Percentiles rank a stretch among this genome's conserved stretches.
These are phyloP conservation scores for Trichoderma koningiopsis DNA, from an alignment of 2,329 filamentous ascomycete genomes.

Conservation along the genomic window DNA sequence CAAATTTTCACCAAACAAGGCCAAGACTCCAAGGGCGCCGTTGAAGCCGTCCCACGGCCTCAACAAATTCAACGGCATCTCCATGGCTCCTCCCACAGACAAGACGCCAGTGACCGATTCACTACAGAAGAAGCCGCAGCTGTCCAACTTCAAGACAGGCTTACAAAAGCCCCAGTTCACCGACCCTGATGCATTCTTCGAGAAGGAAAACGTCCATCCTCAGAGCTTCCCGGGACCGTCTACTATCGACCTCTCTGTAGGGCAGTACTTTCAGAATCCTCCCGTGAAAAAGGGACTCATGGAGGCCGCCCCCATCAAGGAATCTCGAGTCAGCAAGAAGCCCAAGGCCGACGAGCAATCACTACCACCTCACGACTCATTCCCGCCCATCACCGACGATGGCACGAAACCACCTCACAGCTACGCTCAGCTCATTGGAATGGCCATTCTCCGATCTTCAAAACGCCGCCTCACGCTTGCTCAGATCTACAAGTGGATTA, in stretches of 20 bases:
- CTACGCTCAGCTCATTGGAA: slow-evolving; percentile 93
- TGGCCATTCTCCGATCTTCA: slow-evolving; percentile 89
- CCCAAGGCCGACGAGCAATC: slow-evolving; percentile 58
- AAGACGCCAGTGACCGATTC: slow-evolving; percentile 64
- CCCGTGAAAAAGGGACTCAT: slow-evolving; percentile 64
- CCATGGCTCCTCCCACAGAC: slow-evolving; percentile 65
- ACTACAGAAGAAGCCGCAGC: slow-evolving; percentile 65
- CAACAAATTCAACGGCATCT: slow-evolving; percentile 66
- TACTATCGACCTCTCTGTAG: slow-evolving; percentile 52
- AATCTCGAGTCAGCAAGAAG: slow-evolving; percentile 69
- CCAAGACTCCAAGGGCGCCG: slow-evolving; percentile 60
- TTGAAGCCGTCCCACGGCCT: slow-evolving; percentile 51
- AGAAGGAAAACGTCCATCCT: slow-evolving; percentile 61
- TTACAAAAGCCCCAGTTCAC: slow-evolving; percentile 50
- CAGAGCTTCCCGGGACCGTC: slow-evolving; percentile 52
- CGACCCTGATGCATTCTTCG: slow-evolving; percentile 48
- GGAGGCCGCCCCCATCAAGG: slow-evolving; percentile 73
- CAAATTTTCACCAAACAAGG: slow-evolving; percentile 71
- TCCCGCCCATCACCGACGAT: slow-evolving; percentile 80
- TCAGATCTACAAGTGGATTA: slow-evolving; percentile 99
- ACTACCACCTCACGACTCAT: slow-evolving; percentile 74
- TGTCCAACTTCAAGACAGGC: slow-evolving; percentile 61
- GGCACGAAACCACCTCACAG: slow-evolving; percentile 87
- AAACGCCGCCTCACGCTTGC: slow-evolving; percentile 82
- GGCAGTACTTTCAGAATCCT: slow-evolving; percentile 56